phyloP scores from a whole-genome alignment of 257 asterid species.

The Lavandula angustifolia region DNA sequence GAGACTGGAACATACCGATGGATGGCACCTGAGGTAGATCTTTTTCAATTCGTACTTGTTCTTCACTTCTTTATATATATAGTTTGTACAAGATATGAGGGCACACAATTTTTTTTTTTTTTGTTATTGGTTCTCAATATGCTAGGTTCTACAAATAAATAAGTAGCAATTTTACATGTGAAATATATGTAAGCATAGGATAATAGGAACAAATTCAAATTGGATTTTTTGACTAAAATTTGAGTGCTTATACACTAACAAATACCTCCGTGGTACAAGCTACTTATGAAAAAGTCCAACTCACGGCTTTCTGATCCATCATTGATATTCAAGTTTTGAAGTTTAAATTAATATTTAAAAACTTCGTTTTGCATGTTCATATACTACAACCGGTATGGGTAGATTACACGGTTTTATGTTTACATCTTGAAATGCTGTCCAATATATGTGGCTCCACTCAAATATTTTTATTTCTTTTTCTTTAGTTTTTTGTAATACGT shows the following conservation, averaged over 20 bases:
- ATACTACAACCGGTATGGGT: not conserved
- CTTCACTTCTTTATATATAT: not conserved
- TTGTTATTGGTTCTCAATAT: not conserved
- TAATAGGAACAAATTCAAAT: not conserved
- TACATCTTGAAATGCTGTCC: constrained; percentile 7
- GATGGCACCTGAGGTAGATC: constrained; percentile 99
- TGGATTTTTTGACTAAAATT: not conserved
- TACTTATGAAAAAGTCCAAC: not conserved
- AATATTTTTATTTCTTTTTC: not conserved
- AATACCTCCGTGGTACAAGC: not conserved
- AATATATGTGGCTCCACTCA: not conserved
- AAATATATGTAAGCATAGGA: not conserved
- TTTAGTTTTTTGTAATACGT: not conserved
- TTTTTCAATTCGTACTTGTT: constrained; percentile 6
- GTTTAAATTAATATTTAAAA: not conserved
- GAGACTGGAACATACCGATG: constrained; percentile 98
- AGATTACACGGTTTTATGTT: not conserved
- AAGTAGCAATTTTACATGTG: not conserved
- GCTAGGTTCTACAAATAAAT: constrained; percentile 1
- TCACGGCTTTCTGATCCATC: not conserved
- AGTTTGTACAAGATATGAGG: not conserved
- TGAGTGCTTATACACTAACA: not conserved
- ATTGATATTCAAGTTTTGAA: not conserved
- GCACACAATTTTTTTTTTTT: not conserved
- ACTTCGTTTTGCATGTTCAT: not conserved